Base-by-base conservation (phyloP, 352 stramenopile species). In the Lagenidium sp. region DNA sequence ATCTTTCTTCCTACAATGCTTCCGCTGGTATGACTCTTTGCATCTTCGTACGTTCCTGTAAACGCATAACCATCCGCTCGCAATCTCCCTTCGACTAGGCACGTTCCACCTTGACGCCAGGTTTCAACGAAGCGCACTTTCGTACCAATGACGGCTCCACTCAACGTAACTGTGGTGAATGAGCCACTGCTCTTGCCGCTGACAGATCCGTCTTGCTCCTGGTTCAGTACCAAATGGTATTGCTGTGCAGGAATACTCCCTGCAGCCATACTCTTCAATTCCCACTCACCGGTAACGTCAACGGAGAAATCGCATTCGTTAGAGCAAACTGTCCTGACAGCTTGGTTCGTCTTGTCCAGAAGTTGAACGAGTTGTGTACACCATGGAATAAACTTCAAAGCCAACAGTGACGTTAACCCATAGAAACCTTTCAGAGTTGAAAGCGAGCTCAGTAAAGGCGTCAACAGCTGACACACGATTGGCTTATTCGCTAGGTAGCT, bases 211-310 rank as follows among this genome's bases (percentile, higher is more conserved):
- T 83, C 56, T 41, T 68, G 55, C 21, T 51, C 63, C 68, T 94
- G 82, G 7, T 64, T 78, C 40, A 94, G 50, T 6, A 67, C 77
- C 12, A 94, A 54, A 37, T 88, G 77, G 48, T 94, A 94, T 39
- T 94, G 79, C 37, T 94, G 82, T 16, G 82, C 82, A 24, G 82
- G 82, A 35, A 94, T 94, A 22, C 81, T 94, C 4, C 79, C 82
- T 24, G 82, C 68, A 22, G 82, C 82, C 70, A 91, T 85, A 43
- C 79, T 92, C 36, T 89, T 94, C 21, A 94, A 53, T 54, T 94
- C 82, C 82, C 82, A 94, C 40, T 91, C 80, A 25, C 82, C 82
- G 42, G 57, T 76, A 22, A 94, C 68, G 20, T 75, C 69, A n/a
- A 92, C 44, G 6, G 68, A 53, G 32, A 87, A 53, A 15, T 74